Evolutionary conservation across 441 rosid genomes (phyloP), one percentile per base, ranked within the genome.

Genomic region (Metrosideros polymorpha): DNA sequence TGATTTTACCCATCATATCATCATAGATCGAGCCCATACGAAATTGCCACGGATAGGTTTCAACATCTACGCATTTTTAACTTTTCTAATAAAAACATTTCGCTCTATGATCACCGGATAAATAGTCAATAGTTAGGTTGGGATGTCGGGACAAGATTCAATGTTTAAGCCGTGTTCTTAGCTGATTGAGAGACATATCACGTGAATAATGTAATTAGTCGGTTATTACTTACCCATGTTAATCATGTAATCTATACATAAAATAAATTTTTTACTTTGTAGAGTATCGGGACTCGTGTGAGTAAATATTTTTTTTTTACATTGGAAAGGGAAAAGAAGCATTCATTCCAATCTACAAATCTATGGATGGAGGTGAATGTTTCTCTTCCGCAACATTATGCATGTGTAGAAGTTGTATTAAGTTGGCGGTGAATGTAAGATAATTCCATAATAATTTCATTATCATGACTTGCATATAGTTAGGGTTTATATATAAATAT

Each of bases 71-170:
- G 13, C 2, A 10, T 35, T 39, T 1, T 19, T 35, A 35, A 35
- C 47, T 35, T 66, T 27, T 2, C 2, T 35, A 66, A 19, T 9
- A 13, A 18, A 4, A 19, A 18, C 2, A 35, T 35, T 66, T 9
- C 4, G 5, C 12, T 7, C 6, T 30, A 0, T 8, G 3, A 1
- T 66, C 27, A 35, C 14, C 0, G 1, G 7, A 32, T 66, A 35
- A 3, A 66, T 19, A 3, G 1, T 56, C 13, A 5, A 55, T 14
- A 12, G 4, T 25, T 66, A 9, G 4, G 4, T 9, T 22, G 8
- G 13, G 5, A 35, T 3, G 13, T 66, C 0, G 4, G 1, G 0
- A 59, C 0, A 5, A 51, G 54, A 59, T 59, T 59, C 18, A 8
- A 59, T 2, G 42, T 63, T 63, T 2, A 32, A 63, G 27, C 5